phyloP scores from a whole-genome alignment of 2,329 filamentous ascomycete species.

The Seiridium cupressi region DNA sequence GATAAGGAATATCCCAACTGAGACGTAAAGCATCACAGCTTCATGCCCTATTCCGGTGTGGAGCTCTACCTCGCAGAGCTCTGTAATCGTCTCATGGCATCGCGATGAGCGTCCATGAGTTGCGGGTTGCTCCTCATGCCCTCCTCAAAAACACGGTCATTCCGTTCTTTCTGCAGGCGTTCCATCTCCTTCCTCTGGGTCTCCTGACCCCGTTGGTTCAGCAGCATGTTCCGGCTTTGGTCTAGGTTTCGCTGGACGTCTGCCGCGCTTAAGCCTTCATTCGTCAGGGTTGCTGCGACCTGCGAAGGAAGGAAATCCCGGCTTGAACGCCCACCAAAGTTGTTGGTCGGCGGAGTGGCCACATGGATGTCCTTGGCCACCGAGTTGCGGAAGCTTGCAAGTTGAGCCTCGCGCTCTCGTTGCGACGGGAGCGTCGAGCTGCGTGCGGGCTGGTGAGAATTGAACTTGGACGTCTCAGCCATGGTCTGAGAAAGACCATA shows the following conservation, averaged over 20 bases:
- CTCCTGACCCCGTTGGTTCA: constrained; percentile 63
- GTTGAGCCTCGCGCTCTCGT: constrained; percentile 52
- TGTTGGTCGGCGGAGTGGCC: constrained; percentile 27
- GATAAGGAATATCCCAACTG: no score
- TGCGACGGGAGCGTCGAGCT: constrained; percentile 38
- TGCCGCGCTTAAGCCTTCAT: constrained; percentile 17
- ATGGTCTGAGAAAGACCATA: background rate
- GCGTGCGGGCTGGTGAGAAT: constrained; percentile 56
- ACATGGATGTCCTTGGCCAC: constrained; percentile 60
- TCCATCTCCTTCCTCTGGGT: constrained; percentile 59
- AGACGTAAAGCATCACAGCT: no score
- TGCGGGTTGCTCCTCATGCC: constrained; percentile 73
- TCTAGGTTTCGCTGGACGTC: constrained; percentile 50
- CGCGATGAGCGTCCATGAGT: constrained; percentile 73
- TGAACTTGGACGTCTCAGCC: constrained; percentile 39
- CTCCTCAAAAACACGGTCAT: constrained; percentile 66
- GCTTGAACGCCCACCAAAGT: constrained; percentile 16
- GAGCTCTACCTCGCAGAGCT: constrained; percentile 28
- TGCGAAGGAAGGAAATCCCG: constrained; percentile 35
- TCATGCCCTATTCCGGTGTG: no score
- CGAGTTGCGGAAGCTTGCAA: constrained; percentile 67
- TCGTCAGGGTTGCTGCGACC: constrained; percentile 23
- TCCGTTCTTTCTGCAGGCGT: constrained; percentile 53
- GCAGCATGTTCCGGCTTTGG: constrained; percentile 52
- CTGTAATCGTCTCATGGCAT: constrained; percentile 81